phyloP scores from a whole-genome alignment of 495 filamentous ascomycete genomes.

The Penicillium malachiteum region DNA sequence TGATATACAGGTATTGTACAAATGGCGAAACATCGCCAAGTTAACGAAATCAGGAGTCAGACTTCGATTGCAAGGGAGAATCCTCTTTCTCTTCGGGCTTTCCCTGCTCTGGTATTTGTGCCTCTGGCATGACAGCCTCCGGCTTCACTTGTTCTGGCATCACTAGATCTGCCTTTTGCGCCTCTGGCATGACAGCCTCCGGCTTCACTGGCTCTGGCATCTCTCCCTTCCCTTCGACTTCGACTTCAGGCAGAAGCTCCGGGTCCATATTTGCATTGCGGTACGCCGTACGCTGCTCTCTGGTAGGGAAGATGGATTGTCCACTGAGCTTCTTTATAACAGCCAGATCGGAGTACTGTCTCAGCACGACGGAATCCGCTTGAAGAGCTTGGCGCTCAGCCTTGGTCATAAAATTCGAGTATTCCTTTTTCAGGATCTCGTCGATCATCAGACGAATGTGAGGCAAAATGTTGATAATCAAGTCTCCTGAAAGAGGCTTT shows the following conservation, averaged over 20 bases:
- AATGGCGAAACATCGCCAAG: neutral
- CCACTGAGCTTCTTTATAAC: neutral
- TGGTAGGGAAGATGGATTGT: slow-evolving; percentile 15
- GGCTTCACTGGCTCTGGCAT: too few relatives aligned
- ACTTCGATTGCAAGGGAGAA: neutral
- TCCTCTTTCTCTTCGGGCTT: neutral
- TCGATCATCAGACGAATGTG: slow-evolving; percentile 30
- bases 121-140: neutral
- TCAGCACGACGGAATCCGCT: slow-evolving; percentile 26
- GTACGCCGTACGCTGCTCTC: slow-evolving; percentile 16
- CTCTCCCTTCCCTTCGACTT: too few relatives aligned
- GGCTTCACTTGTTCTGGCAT: neutral
- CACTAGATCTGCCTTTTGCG: too few relatives aligned
- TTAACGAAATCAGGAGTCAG: neutral
- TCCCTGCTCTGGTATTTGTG: neutral
- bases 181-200: too few relatives aligned
- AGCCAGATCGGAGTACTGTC: slow-evolving; percentile 30
- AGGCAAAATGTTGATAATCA: slow-evolving; percentile 26
- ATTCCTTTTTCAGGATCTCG: slow-evolving; percentile 25
- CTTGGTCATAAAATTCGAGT: slow-evolving; percentile 27
- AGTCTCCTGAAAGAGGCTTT: slow-evolving; percentile 12
- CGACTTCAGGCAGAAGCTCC: too few relatives aligned
- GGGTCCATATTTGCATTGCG: neutral
- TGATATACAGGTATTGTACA: slow-evolving; percentile 26
- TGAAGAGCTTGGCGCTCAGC: slow-evolving; percentile 21